Evolutionary conservation across 169 alveolate species (phyloP).

Genomic region (Plasmodium gallinaceum): DNA sequence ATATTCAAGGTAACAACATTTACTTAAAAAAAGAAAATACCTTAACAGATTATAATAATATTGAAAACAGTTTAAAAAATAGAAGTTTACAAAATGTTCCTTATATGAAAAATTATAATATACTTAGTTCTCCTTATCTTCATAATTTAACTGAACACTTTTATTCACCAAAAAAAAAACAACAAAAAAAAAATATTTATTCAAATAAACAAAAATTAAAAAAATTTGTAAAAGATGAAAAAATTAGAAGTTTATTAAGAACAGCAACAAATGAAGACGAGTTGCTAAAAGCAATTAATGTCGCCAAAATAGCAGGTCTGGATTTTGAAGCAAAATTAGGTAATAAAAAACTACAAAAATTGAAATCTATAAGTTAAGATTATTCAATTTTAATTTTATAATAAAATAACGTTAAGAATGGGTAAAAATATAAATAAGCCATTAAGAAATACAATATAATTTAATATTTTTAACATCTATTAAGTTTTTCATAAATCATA

Average conservation of each 20-base stretch:
- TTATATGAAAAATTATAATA: conserved; percentile 26
- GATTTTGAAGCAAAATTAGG: conserved; percentile 73
- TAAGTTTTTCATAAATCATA: too few species aligned
- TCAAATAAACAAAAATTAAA: conserved; percentile 55
- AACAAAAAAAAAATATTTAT: conserved; percentile 21
- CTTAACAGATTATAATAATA: neutral
- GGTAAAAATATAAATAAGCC: too few species aligned
- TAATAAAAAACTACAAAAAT: conserved; percentile 40
- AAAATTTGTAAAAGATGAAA: conserved; percentile 68
- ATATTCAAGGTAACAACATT: neutral
- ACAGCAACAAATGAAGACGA: conserved; percentile 73
- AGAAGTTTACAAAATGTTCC: conserved; percentile 2
- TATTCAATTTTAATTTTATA: too few species aligned
- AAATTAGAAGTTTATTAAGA: conserved; percentile 49
- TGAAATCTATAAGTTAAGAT: conserved; percentile 20
- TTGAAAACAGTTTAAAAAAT: neutral
- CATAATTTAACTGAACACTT: conserved; percentile 12
- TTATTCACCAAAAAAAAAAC: neutral
- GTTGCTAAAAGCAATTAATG: conserved; percentile 51
- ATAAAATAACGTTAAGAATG: too few species aligned
- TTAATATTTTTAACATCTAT: too few species aligned
- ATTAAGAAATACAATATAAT: too few species aligned
- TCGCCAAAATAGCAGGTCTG: conserved; percentile 75
- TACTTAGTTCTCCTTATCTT: neutral
- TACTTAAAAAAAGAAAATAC: neutral